Evolutionary conservation across 257 asterid species (phyloP).

Genomic region (Anisodus acutangulus): DNA sequence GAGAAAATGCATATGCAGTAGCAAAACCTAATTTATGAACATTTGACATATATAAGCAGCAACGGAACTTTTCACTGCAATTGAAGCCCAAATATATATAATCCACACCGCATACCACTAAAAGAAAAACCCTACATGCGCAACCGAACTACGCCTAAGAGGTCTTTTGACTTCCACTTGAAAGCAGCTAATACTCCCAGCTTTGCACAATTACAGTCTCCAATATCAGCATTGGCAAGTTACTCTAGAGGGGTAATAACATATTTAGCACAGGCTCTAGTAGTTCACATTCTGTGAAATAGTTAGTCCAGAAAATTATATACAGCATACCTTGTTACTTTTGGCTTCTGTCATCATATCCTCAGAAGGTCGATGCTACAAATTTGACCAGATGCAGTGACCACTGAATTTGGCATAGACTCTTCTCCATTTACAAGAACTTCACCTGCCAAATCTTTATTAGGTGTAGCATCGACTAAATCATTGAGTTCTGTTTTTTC

Average conservation of each 20-base stretch:
- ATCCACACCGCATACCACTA: background rate
- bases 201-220: background rate
- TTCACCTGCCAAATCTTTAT: conserved; percentile 34
- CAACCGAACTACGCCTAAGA: background rate
- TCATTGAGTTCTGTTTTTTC: conserved; percentile 38
- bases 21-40: background rate
- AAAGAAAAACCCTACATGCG: background rate
- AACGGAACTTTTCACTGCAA: background rate
- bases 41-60: background rate
- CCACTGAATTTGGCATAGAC: conserved; percentile 38
- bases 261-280: background rate
- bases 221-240: background rate
- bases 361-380: conserved; percentile 60
- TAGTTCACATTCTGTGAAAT: background rate
- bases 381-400: conserved; percentile 58
- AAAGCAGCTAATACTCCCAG: background rate
- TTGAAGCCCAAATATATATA: background rate
- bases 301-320: background rate
- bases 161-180: background rate
- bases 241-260: background rate
- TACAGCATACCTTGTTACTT: conserved; percentile 64
- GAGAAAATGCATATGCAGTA: background rate
- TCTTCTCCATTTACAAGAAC: conserved; percentile 39
- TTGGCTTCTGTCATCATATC: conserved; percentile 68
- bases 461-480: conserved; percentile 37